These are phyloP conservation scores for Naganishia sp. DNA, from an alignment of 1,284 basidiomycete genomes.

Conservation along the genomic window DNA sequence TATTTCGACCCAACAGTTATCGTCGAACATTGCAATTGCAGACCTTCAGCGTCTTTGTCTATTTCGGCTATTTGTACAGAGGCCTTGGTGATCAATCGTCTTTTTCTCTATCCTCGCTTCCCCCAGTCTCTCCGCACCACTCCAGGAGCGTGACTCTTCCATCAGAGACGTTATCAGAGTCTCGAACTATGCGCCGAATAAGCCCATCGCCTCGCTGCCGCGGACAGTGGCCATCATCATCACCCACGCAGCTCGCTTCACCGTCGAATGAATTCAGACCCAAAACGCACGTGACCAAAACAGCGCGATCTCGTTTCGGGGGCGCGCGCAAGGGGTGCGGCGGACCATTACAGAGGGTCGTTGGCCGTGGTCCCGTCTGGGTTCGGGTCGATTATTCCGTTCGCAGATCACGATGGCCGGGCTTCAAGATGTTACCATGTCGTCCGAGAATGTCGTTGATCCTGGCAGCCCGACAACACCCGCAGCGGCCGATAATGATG, in stretches of 20 bases:
- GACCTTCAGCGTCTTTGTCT: too few relatives aligned
- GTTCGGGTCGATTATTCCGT: neutral
- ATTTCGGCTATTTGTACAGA: too few relatives aligned
- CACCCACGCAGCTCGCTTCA: neutral
- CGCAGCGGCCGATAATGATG: neutral
- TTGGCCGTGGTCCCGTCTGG: neutral
- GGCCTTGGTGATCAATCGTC: too few relatives aligned
- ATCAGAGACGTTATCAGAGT: too few relatives aligned
- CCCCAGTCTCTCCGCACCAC: too few relatives aligned
- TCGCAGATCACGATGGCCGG: neutral
- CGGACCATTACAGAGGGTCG: conserved; percentile 1
- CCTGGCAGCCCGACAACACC: conserved; percentile 18
- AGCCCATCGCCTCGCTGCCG: neutral
- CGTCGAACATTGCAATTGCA: too few relatives aligned
- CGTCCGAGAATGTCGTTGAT: neutral
- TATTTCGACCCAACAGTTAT: too few relatives aligned
- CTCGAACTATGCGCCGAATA: too few relatives aligned
- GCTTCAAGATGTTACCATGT: conserved; percentile 1
- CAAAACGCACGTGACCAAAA: conserved; percentile 12
- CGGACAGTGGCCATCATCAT: neutral
- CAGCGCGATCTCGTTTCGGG: neutral
- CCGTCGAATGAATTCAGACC: neutral
- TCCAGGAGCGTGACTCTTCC: too few relatives aligned
- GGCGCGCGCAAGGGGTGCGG: too few relatives aligned
- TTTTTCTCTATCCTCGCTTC: too few relatives aligned